phyloP scores from a whole-genome alignment of 768 basidiomycete species.

The Suillus americanus region DNA sequence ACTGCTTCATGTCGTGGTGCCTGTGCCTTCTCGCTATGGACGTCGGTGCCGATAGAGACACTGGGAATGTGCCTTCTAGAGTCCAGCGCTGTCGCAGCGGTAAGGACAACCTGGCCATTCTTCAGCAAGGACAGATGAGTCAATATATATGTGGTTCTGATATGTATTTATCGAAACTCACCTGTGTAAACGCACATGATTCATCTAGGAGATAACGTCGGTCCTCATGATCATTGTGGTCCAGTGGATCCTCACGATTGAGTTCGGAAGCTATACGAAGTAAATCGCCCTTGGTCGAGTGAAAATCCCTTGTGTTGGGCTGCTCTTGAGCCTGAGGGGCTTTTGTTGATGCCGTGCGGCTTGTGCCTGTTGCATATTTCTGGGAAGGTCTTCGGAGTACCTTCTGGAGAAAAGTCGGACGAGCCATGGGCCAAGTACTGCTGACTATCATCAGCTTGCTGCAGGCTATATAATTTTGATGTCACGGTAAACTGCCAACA shows the following conservation, averaged over 20 bases:
- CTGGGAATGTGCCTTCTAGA: background rate
- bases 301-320: slow-evolving; percentile 41
- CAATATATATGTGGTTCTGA: background rate
- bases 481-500: background rate
- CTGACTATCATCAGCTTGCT: background rate
- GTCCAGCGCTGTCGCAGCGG: background rate
- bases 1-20: background rate
- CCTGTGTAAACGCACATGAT: slow-evolving; percentile 16
- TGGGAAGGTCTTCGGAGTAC: slow-evolving; percentile 66
- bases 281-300: slow-evolving; percentile 52
- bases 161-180: slow-evolving; percentile 13
- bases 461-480: background rate
- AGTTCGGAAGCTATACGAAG: slow-evolving; percentile 41
- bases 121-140: slow-evolving; percentile 11
- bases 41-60: background rate
- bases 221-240: background rate
- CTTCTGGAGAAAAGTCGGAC: slow-evolving; percentile 58
- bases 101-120: background rate
- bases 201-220: slow-evolving; percentile 9
- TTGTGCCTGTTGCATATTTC: slow-evolving; percentile 40
- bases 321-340: background rate
- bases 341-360: background rate
- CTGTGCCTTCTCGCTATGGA: background rate
- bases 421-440: slow-evolving; percentile 37
- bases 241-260: background rate